phyloP scores from a whole-genome alignment of 2,329 filamentous ascomycete species.

The Thermothelomyces thermophilus region DNA sequence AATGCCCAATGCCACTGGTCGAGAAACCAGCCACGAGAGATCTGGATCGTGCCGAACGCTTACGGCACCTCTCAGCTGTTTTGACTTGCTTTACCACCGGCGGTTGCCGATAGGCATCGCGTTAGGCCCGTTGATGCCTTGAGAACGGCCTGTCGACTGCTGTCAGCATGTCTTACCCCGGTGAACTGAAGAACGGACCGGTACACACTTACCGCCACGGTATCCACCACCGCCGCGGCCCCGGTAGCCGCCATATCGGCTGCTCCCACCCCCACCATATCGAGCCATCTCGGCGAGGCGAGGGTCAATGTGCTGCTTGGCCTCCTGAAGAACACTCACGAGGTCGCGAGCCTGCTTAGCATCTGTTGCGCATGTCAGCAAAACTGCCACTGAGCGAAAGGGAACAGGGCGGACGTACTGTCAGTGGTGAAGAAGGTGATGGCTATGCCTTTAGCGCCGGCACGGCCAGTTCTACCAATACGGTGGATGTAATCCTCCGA shows the following conservation, averaged over 20 bases:
- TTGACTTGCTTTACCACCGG: constrained; percentile 39
- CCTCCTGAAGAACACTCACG: constrained; percentile 84
- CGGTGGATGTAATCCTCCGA: constrained; percentile 97
- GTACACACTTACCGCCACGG: constrained; percentile 43
- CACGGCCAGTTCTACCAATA: constrained; percentile 92
- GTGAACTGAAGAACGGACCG: constrained; percentile 30
- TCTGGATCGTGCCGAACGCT: constrained; percentile 3
- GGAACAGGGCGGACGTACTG: constrained; percentile 62
- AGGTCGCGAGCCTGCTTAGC: constrained; percentile 95
- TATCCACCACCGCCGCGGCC: constrained; percentile 43
- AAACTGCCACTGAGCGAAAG: background rate
- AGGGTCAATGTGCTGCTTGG: constrained; percentile 97
- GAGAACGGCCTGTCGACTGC: constrained; percentile 10
- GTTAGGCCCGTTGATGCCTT: constrained; percentile 35
- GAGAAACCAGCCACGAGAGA: constrained; percentile 9
- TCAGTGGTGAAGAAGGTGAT: constrained; percentile 99
- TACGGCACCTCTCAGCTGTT: background rate
- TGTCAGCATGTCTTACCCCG: constrained; percentile 1
- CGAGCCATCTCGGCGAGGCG: constrained; percentile 92
- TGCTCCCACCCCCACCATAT: constrained; percentile 75
- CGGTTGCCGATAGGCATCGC: constrained; percentile 44
- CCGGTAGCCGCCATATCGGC: constrained; percentile 66
- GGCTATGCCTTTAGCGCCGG: constrained; percentile 88
- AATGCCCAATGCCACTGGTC: constrained; percentile 11
- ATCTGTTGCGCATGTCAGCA: constrained; percentile 51